These are phyloP conservation scores for Yarrowia deformans DNA, from an alignment of 805 yeast genomes.

Conservation along the genomic window DNA sequence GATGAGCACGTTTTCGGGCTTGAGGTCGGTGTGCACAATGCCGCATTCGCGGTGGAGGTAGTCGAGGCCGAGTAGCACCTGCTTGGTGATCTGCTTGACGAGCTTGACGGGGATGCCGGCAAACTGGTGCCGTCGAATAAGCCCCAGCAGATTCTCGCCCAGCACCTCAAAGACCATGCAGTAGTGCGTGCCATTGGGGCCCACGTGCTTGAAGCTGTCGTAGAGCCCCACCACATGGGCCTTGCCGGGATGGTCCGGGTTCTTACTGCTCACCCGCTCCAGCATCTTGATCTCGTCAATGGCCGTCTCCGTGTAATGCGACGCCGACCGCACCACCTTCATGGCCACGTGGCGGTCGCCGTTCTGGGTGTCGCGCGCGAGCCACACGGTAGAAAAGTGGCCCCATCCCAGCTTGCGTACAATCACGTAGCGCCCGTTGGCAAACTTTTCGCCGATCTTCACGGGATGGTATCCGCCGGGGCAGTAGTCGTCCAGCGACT, in stretches of 20 bases:
- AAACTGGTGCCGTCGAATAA: conserved; percentile 78
- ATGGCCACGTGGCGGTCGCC: conserved; percentile 82
- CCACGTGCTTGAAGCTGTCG: conserved; percentile 84
- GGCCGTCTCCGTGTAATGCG: conserved; percentile 92
- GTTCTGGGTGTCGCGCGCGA: conserved; percentile 68
- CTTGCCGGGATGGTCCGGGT: conserved; percentile 78
- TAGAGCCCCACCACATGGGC: conserved; percentile 77
- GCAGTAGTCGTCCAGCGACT: conserved; percentile 81
- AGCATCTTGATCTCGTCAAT: conserved; percentile 87
- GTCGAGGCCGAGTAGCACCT: conserved; percentile 73
- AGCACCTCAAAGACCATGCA: conserved; percentile 98
- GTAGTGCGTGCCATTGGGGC: conserved; percentile 91
- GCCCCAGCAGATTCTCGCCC: conserved; percentile 89
- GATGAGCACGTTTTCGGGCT: conserved; percentile 78
- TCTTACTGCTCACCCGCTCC: conserved; percentile 65
- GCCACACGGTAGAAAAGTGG: conserved; percentile 95
- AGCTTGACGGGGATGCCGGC: conserved; percentile 78
- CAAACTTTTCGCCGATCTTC: conserved; percentile 82
- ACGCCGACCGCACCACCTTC: conserved; percentile 91
- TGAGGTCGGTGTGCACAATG: conserved; percentile 74
- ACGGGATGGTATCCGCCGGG: conserved; percentile 98
- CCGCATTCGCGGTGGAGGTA: conserved; percentile 76
- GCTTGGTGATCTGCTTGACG: conserved; percentile 84
- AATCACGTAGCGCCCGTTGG: conserved; percentile 74
- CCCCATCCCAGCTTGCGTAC: conserved; percentile 99